These are phyloP conservation scores for Elaeagnus macrophylla DNA, from an alignment of 306 rosid genomes.

Conservation along the genomic window DNA sequence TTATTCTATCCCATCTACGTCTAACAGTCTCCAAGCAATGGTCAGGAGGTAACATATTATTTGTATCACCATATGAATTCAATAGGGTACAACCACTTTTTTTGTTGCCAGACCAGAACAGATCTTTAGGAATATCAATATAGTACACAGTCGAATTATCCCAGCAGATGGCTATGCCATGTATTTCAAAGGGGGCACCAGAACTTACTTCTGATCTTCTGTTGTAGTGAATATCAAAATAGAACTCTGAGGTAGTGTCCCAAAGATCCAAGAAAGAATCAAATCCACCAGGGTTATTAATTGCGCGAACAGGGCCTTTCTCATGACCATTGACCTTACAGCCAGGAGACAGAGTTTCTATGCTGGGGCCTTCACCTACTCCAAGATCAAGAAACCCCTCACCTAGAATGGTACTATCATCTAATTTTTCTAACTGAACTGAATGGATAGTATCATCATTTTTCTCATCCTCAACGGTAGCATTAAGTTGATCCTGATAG, in stretches of 20 bases:
- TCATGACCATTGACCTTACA: conserved; percentile 24
- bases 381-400: conserved; percentile 23
- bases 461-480: conserved; percentile 23
- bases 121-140: conserved; percentile 75
- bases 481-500: conserved; percentile 25
- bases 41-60: conserved; percentile 36
- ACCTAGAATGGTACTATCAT: conserved; percentile 22
- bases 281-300: conserved; percentile 56
- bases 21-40: conserved; percentile 37
- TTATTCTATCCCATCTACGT: conserved; percentile 65
- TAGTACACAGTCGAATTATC: conserved; percentile 79
- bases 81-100: conserved; percentile 27
- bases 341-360: conserved; percentile 24
- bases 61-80: conserved; percentile 33
- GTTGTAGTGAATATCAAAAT: conserved; percentile 69
- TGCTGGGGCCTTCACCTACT: conserved; percentile 25
- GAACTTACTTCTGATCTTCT: conserved; percentile 59
- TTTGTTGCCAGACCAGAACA: conserved; percentile 42
- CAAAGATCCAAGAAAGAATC: conserved; percentile 85
- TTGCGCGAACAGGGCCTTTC: conserved; percentile 73
- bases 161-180: conserved; percentile 91
- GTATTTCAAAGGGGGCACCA: conserved; percentile 61
- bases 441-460: conserved; percentile 19
- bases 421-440: conserved; percentile 25
- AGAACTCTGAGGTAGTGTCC: conserved; percentile 61